phyloP scores from a whole-genome alignment of 2,329 filamentous ascomycete species.

The Teratosphaeria viscida region DNA sequence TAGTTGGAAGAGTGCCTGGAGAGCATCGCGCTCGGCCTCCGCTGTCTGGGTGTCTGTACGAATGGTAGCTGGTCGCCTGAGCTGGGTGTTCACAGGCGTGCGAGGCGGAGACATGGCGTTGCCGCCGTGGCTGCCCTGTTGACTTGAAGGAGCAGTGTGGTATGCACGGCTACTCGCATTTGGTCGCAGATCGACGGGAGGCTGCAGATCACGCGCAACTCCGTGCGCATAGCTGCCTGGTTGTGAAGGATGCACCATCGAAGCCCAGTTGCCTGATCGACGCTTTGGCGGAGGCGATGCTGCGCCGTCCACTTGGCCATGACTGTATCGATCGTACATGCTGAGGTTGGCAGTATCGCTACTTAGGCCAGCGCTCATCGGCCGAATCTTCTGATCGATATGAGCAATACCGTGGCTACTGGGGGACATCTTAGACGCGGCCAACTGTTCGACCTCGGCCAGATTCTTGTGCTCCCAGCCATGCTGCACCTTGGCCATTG shows the following conservation, averaged over 20 bases:
- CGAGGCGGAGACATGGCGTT: conserved; percentile 23
- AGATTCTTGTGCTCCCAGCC: conserved; percentile 74
- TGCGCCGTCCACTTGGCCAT: conserved; percentile 6
- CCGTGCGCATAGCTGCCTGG: conserved; percentile 1
- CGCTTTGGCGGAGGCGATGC: conserved; percentile 23
- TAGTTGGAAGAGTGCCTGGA: conserved; percentile 72
- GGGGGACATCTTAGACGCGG: conserved; percentile 49
- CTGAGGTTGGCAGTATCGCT: conserved; percentile 18
- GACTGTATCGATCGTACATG: conserved; percentile 16
- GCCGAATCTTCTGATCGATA: conserved; percentile 16
- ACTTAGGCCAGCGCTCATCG: conserved; percentile 18
- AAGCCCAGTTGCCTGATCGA: conserved; percentile 19
- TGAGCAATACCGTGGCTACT: conserved; percentile 18
- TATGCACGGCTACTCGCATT: neutral
- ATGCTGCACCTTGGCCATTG: conserved; percentile 85
- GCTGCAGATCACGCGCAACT: conserved; percentile 13
- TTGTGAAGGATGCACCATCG: conserved; percentile 7
- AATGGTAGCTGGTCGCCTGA: conserved; percentile 38
- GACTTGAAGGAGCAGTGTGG: neutral
- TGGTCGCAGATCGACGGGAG: conserved; percentile 21
- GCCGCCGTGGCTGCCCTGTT: conserved; percentile 1
- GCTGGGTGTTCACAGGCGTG: conserved; percentile 21
- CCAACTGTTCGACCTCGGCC: conserved; percentile 63
- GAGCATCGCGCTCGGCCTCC: conserved; percentile 65
- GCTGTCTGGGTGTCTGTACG: conserved; percentile 59